Evolutionary conservation across 148 eudicot genomes (phyloP).

Genomic region (Rhododendron griersonianum): DNA sequence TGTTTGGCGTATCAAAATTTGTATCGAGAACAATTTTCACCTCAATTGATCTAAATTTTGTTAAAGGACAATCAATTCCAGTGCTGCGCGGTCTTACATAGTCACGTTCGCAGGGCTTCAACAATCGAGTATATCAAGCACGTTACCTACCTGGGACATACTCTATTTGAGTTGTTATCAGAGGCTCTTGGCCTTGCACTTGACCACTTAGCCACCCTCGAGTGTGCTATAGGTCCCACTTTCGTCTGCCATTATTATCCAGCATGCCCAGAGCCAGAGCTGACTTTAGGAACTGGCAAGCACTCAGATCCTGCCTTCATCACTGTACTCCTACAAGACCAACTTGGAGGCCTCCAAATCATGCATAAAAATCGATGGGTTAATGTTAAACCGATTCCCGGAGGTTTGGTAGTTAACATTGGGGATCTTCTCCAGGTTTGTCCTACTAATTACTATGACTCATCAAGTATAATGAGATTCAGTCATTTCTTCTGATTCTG

Average conservation of each 20-base stretch:
- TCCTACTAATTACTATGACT: background rate
- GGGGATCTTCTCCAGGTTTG: constrained; percentile 10
- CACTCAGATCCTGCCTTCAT: constrained; percentile 6
- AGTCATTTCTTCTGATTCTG: background rate
- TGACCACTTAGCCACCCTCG: background rate
- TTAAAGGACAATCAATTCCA: background rate
- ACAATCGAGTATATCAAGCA: background rate
- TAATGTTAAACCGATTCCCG: constrained; percentile 4
- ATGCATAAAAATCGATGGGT: constrained; percentile 7
- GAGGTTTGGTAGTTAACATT: background rate
- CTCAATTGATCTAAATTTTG: background rate
- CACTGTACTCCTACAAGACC: constrained; percentile 8
- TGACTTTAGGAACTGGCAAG: constrained; percentile 3
- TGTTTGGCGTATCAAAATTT: background rate
- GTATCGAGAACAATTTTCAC: background rate
- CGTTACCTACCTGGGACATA: background rate
- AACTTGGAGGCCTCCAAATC: constrained; percentile 8
- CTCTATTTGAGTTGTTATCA: constrained; percentile 7
- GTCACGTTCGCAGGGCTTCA: background rate
- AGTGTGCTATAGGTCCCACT: background rate
- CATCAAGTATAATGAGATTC: background rate
- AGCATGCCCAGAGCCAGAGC: constrained; percentile 15
- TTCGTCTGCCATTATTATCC: constrained; percentile 2
- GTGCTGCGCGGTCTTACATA: too few relatives aligned
- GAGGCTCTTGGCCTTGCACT: constrained; percentile 5